Conservation (phyloP, 164 flowering plant genomes). For the Dillenia turbinata region DNA sequence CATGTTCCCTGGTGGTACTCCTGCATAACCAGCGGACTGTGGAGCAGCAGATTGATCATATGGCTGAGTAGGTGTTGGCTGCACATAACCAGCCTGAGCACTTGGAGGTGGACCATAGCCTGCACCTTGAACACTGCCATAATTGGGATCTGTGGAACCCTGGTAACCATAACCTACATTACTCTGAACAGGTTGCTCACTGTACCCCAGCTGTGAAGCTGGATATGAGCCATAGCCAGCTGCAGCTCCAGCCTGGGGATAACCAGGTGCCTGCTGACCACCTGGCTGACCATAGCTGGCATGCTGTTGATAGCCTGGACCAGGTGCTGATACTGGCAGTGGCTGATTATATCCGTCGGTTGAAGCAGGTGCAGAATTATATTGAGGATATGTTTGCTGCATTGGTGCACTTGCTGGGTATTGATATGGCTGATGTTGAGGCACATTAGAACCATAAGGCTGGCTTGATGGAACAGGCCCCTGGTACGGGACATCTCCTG, state of each 20-base stretch:
- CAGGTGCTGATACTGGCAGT: conserved; percentile 30
- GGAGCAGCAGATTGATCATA: conserved; percentile 52
- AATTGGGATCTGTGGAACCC: conserved; percentile 39
- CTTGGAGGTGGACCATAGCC: conserved; percentile 42
- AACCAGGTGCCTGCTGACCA: conserved; percentile 44
- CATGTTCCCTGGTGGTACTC: conserved; percentile 18
- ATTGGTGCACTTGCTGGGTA: conserved; percentile 44
- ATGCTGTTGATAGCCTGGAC: conserved; percentile 42
- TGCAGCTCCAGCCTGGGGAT: conserved; percentile 41
- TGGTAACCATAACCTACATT: conserved; percentile 56
- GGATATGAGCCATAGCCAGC: conserved; percentile 49
- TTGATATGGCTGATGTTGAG: conserved; percentile 59
- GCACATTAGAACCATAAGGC: conserved; percentile 42
- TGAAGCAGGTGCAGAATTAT: conserved; percentile 41
- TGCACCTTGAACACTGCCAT: conserved; percentile 21
- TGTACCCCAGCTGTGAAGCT: conserved; percentile 51
- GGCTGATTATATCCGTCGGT: conserved; percentile 57
- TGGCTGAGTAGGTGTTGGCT: conserved; percentile 41
- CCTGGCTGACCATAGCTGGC: conserved; percentile 45
- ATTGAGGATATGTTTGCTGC: conserved; percentile 55
- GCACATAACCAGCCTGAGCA: conserved; percentile 49
- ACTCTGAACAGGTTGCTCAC: conserved; percentile 49
- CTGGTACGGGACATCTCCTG: conserved; percentile 54
- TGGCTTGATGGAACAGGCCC: conserved; percentile 40
- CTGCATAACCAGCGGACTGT: conserved; percentile 43